phyloP scores from a whole-genome alignment of 768 basidiomycete species.

The Fomitopsis serialis region DNA sequence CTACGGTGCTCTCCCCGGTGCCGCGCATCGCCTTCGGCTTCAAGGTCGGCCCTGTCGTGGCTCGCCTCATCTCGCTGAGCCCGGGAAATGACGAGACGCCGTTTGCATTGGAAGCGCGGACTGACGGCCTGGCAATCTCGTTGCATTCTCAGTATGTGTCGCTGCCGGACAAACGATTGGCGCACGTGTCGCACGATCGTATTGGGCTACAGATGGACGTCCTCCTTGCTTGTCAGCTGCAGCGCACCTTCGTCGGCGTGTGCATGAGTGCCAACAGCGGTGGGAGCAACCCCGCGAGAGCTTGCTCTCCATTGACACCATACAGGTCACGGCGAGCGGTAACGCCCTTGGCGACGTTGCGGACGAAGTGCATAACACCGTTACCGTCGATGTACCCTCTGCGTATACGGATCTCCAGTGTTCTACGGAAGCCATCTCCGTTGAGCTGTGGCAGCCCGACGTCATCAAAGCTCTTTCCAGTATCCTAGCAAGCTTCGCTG shows the following conservation, averaged over 20 bases:
- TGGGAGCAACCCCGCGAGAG: constrained; percentile 19
- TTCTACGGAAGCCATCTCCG: constrained; percentile 50
- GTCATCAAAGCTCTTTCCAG: constrained; percentile 50
- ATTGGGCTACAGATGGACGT: constrained; percentile 42
- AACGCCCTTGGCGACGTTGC: constrained; percentile 45
- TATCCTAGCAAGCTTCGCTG: constrained; percentile 12
- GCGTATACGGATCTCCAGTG: constrained; percentile 40
- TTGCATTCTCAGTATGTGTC: constrained; percentile 37
- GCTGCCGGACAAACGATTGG: constrained; percentile 18
- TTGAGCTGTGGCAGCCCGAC: constrained; percentile 64
- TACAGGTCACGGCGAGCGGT: constrained; percentile 43
- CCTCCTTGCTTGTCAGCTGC: constrained; percentile 35
- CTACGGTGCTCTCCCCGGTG: constrained; percentile 28
- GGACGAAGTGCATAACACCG: constrained; percentile 37
- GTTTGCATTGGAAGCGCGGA: constrained; percentile 51
- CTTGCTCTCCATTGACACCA: constrained; percentile 51
- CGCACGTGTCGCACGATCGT: constrained; percentile 27
- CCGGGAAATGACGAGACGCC: constrained; percentile 33
- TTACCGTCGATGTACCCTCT: constrained; percentile 39
- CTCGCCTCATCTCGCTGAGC: constrained; percentile 45
- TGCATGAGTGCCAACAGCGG: constrained; percentile 11
- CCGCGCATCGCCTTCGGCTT: constrained; percentile 47
- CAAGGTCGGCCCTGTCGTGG: constrained; percentile 43
- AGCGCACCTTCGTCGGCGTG: constrained; percentile 52
- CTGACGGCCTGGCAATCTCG: constrained; percentile 44